Evolutionary conservation across 306 rosid species (phyloP), one percentile per base, ranked within the genome.

Genomic region (Macrotyloma uniflorum): DNA sequence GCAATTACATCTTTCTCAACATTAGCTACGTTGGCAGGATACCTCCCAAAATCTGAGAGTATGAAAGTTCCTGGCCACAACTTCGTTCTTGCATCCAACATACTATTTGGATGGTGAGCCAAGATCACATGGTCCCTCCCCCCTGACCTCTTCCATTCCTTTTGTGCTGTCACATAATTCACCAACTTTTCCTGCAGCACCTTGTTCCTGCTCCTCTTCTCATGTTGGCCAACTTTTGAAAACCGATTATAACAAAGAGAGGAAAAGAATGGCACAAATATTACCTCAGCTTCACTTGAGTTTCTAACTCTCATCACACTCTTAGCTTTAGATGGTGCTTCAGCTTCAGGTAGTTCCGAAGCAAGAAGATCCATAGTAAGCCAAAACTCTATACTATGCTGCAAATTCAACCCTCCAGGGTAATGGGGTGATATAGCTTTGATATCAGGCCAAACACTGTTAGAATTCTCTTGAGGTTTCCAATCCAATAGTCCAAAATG

Each of bases 41-140:
- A 93, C 77, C 98, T 90, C 42, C 98, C 98, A 66, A 93, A 93
- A 81, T 93, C 98, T 0, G 98, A 78, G 58, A 93, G 92, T 69
- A 93, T 83, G 67, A 89, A 93, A 3, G 88, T 80, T 4, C 92
- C 94, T 50, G 92, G 87, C 91, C 94, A 93, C 5, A 93, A 61
- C 45, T 89, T 84, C 74, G 47, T 84, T 79, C 98, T 88, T 4
- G 94, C 96, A 54, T 89, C 88, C 75, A 86, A 78, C 90, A 93
- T 86, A 70, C 98, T 93, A 77, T 93, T 93, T 0, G 98, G 98
- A 86, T 93, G 96, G 68, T 93, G 98, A 9, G 94, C 98, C 82
- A 93, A 64, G 45, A 93, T 84, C 85, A 93, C 80, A 84, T 93
- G 98, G 57, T 93, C 96, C 65, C 57, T 75, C 59, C 98, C 98